These are phyloP conservation scores for Pogostemon cablin DNA, from an alignment of 257 asterid species.

Conservation along the genomic window DNA sequence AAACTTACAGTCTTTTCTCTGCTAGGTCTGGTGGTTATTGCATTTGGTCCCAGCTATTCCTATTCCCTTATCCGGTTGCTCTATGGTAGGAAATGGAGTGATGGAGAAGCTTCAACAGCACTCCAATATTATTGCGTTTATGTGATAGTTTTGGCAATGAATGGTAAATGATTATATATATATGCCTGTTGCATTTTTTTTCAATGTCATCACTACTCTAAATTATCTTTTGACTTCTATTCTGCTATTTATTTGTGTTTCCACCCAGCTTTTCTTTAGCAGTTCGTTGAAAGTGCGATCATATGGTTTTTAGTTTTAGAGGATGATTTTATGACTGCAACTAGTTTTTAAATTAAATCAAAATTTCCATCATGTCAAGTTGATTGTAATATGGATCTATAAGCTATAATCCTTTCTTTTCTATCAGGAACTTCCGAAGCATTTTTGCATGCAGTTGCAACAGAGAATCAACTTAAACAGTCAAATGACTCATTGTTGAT, in stretches of 20 bases:
- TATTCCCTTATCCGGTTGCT: conserved; percentile 83
- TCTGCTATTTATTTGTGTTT: background rate
- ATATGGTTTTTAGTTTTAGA: background rate
- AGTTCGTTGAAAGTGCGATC: background rate
- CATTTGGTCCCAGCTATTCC: conserved; percentile 97
- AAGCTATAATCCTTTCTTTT: conserved; percentile 8
- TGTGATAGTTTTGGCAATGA: conserved; percentile 87
- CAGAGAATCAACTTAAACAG: conserved; percentile 72
- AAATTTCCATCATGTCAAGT: background rate
- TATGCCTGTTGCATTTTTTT: background rate
- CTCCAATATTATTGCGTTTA: conserved; percentile 80
- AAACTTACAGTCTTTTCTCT: conserved; percentile 26
- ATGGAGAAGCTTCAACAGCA: conserved; percentile 94
- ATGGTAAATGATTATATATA: conserved; percentile 51
- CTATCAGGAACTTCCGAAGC: conserved; percentile 93
- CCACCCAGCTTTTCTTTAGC: conserved; percentile 1
- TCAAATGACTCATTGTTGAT: conserved; percentile 75
- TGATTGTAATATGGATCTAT: conserved; percentile 11
- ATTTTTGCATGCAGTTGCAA: conserved; percentile 94
- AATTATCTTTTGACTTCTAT: background rate
- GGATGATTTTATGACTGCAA: background rate
- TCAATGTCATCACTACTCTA: background rate
- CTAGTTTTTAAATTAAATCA: background rate
- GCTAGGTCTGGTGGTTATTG: conserved; percentile 77
- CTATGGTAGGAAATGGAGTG: conserved; percentile 97